A percentile compares a stretch with the other conserved stretches of the same genome.
Evolutionary conservation across 345 rosid genomes (phyloP).

Genomic region (Populus ilicifolia): DNA sequence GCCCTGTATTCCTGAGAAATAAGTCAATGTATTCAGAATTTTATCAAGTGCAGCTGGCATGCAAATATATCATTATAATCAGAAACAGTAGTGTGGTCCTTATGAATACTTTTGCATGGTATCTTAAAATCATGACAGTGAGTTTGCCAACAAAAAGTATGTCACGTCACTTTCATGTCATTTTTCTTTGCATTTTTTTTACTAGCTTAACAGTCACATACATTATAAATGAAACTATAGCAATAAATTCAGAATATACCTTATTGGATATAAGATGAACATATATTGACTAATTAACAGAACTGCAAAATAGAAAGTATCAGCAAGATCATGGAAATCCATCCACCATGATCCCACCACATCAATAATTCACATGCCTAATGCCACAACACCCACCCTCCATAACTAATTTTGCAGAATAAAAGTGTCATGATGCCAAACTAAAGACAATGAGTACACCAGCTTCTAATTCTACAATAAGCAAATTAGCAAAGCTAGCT

Average conservation of each 20-base stretch:
- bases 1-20: background rate
- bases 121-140: background rate
- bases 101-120: background rate
- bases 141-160: background rate
- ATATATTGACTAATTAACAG: background rate
- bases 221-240: background rate
- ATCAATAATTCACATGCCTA: background rate
- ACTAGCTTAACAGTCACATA: background rate
- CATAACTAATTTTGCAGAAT: background rate
- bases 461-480: background rate
- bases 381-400: background rate
- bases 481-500: background rate
- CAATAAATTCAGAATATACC: background rate
- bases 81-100: background rate
- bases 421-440: background rate
- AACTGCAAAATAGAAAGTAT: background rate
- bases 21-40: background rate
- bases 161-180: background rate
- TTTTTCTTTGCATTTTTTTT: background rate
- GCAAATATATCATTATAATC: background rate
- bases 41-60: background rate
- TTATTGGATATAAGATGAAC: background rate
- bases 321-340: background rate
- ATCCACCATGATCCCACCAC: background rate
- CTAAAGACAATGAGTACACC: background rate